Evolutionary conservation across 176 grass and related monocot genomes (phyloP).

Genomic region (Oryza meridionalis): DNA sequence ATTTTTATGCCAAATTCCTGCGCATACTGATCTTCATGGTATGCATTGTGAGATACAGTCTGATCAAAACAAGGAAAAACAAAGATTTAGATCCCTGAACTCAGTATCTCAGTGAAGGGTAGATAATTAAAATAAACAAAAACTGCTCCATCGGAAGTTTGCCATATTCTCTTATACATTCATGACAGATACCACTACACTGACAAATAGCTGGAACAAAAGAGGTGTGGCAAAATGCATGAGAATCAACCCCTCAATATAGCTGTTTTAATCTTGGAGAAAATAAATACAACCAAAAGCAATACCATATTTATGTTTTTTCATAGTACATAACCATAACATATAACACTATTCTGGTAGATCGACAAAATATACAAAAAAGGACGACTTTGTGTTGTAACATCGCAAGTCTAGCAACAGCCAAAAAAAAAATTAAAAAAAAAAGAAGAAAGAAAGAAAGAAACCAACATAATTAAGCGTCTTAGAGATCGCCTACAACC

Average conservation of each 20-base stretch:
- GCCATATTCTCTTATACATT: not conserved
- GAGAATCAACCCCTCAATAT: not conserved
- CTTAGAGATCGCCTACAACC: not conserved
- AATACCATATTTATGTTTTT: not conserved
- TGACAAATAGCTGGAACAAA: not conserved
- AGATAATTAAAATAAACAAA: not conserved
- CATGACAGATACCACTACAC: not conserved
- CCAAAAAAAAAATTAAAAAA: too few relatives aligned
- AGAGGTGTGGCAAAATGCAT: not conserved
- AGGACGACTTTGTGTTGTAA: not conserved
- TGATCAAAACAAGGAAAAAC: conserved; percentile 35
- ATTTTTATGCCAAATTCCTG: conserved; percentile 94
- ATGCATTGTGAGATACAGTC: conserved; percentile 96
- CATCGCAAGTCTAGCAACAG: not conserved
- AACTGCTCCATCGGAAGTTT: not conserved
- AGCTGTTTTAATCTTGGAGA: conserved; percentile 6
- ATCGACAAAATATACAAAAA: not conserved
- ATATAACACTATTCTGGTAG: not conserved
- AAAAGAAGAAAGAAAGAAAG: not conserved
- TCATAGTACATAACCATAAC: not conserved
- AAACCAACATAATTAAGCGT: not conserved
- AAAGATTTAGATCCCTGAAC: conserved; percentile 12
- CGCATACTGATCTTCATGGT: conserved; percentile 89
- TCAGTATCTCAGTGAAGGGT: not conserved
- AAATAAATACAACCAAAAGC: conserved; percentile 30